A percentile compares a stretch with the other conserved stretches of the same genome.
phyloP scores from a whole-genome alignment of 352 stramenopile genomes.

The Salisapilia sapeloensis region DNA sequence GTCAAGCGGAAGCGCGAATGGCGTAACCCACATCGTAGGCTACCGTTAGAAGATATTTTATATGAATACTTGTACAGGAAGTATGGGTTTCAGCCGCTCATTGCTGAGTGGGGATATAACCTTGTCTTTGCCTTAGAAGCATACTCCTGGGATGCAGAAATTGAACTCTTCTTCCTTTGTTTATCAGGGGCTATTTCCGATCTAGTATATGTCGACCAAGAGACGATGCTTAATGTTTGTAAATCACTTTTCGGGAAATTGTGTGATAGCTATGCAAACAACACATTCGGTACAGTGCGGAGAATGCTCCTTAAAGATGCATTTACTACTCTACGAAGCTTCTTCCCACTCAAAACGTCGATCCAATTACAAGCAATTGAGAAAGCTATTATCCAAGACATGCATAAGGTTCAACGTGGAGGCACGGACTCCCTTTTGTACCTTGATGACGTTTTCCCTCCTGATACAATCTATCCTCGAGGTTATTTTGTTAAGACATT shows the following conservation, averaged over 20 bases:
- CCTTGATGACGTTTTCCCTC: constrained; percentile 49
- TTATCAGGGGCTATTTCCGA: constrained; percentile 53
- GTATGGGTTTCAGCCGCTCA: constrained; percentile 63
- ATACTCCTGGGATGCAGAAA: constrained; percentile 59
- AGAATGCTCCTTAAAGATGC: constrained; percentile 58
- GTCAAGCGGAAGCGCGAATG: constrained; percentile 55
- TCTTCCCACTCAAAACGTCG: constrained; percentile 63
- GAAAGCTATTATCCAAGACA: constrained; percentile 56
- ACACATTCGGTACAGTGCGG: constrained; percentile 29
- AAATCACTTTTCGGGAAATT: constrained; percentile 22
- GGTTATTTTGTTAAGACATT: constrained; percentile 70
- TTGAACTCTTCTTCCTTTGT: constrained; percentile 61
- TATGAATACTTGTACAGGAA: constrained; percentile 68
- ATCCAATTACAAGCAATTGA: constrained; percentile 56
- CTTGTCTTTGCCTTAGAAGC: constrained; percentile 44
- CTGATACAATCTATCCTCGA: constrained; percentile 19
- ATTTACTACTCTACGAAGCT: constrained; percentile 49
- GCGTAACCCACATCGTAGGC: constrained; percentile 20
- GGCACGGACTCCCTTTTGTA: constrained; percentile 57
- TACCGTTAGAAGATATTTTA: constrained; percentile 41
- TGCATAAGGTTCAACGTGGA: constrained; percentile 59
- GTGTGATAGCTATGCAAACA: constrained; percentile 27
- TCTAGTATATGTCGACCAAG: constrained; percentile 51
- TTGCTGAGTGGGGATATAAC: constrained; percentile 79
- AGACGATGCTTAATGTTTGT: constrained; percentile 39